Conservation (phyloP, 2,329 filamentous ascomycete genomes). For the Scytalidium sp. region DNA sequence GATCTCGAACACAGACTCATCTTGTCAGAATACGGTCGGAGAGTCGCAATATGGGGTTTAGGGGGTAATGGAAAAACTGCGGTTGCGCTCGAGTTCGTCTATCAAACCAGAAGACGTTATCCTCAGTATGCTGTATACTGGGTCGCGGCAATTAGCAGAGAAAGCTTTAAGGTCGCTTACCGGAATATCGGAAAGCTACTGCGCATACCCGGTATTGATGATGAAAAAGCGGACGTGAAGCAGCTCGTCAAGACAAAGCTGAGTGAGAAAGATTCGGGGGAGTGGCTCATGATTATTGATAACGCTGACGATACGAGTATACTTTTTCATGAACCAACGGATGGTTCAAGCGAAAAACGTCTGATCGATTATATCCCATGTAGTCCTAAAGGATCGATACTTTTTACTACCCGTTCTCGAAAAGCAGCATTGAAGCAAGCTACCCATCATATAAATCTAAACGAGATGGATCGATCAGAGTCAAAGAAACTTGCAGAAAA, state of each 20-base stretch:
- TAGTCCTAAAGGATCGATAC: background rate
- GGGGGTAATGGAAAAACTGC: too few species aligned
- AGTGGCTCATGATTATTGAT: slow-evolving; percentile 5
- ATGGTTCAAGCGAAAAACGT: background rate
- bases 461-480: background rate
- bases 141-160: too few species aligned
- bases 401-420: slow-evolving; percentile 4
- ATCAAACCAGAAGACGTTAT: too few species aligned
- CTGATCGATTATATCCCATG: slow-evolving; percentile 1
- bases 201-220: too few species aligned
- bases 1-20: too few species aligned
- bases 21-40: too few species aligned
- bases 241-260: slow-evolving; percentile 32
- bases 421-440: background rate
- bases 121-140: too few species aligned
- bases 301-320: slow-evolving; percentile 1
- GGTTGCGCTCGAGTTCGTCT: too few species aligned
- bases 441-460: background rate
- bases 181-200: too few species aligned
- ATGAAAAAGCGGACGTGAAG: slow-evolving; percentile 33
- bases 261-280: slow-evolving; percentile 16
- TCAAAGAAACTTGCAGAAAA: background rate
- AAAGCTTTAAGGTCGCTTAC: too few species aligned
- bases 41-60: too few species aligned
- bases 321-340: too few species aligned